Evolutionary conservation across 2,329 filamentous ascomycete species (phyloP), one percentile per base, ranked within the genome.

Genomic region (Colletotrichum euphorbiae): DNA sequence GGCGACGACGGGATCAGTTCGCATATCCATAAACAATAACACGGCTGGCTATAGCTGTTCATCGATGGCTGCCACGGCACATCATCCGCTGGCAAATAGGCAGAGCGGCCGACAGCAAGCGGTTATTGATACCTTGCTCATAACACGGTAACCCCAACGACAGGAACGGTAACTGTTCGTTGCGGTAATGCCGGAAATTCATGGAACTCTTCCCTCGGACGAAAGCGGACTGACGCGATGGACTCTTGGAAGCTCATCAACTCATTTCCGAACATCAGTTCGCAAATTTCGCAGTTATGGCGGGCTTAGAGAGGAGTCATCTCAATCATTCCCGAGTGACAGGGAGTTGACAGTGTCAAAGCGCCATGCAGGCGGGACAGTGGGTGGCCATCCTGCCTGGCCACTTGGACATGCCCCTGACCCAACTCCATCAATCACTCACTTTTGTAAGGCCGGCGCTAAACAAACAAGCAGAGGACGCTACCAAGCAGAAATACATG

Each of bases 11-110:
- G 43, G 43, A 67, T 43, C 28, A 15, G 28, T 13, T 31, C 28
- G 24, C 45, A 57, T 17, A 42, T 42, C 24, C 24, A 48, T 21
- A 52, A 28, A 54, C 38, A 45, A 54, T 66, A 59, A 46, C 21
- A 33, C 19, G 52, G 36, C 61, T 59, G 58, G 61, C 38, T 59
- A 68, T 65, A 57, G 61, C 46, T 12, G 15, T 33, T 33, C 15
- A 55, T 11, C 21, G 33, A 15, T 38, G 36, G 36, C 13, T 51
- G n/a, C n/a, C 43, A 36, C n/a, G 12, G 24, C 21, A 31, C 17
- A 21, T 19, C 31, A 36, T 36, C 50, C 46, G 28, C 13, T 58
- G 46, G 46, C 52, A 54, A 59, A n/a, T 28, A 46, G 12, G 61
- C 38, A 59, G 21, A 9, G 31, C 65, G 65, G 36, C 60, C 60